phyloP scores from a whole-genome alignment of 192 early-diverging fungal genomes.

The Coemansia sp. region DNA sequence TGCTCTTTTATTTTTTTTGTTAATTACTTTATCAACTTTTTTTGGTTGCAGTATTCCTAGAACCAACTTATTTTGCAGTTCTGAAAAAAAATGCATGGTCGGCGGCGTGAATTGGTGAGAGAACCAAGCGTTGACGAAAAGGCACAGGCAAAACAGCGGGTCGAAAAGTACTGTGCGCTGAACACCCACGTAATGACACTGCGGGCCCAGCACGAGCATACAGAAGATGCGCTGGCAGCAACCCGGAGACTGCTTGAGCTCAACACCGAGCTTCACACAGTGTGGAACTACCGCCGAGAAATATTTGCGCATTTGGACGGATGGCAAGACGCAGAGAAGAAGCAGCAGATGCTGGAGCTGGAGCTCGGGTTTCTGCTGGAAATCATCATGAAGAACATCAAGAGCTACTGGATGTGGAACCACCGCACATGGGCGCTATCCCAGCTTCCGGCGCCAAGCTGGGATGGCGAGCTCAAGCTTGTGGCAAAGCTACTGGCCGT shows the following conservation, averaged over 20 bases:
- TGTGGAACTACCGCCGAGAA: conserved; percentile 90
- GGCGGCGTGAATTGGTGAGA: conserved; percentile 30
- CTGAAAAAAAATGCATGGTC: conserved; percentile 25
- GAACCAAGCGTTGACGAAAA: conserved; percentile 33
- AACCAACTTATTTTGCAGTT: conserved; percentile 1
- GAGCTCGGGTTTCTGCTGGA: conserved; percentile 83
- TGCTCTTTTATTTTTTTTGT: background rate
- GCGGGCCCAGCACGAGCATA: conserved; percentile 17
- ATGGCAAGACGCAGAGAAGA: conserved; percentile 17
- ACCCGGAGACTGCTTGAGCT: conserved; percentile 73
- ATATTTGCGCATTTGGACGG: conserved; percentile 54
- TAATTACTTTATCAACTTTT: background rate
- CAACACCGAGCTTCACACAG: conserved; percentile 92
- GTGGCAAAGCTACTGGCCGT: conserved; percentile 77
- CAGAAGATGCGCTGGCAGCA: conserved; percentile 58
- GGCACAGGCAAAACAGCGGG: conserved; percentile 32
- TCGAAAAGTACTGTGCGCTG: conserved; percentile 46
- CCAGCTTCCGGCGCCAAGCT: conserved; percentile 72
- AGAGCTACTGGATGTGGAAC: conserved; percentile 98
- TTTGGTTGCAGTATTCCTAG: conserved; percentile 1
- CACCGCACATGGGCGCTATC: conserved; percentile 91
- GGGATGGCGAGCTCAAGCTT: conserved; percentile 78
- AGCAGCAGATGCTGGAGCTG: conserved; percentile 24
- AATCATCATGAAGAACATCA: conserved; percentile 75
- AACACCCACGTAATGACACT: conserved; percentile 34